phyloP scores from a whole-genome alignment of 2,329 filamentous ascomycete genomes.

The Amylocarpus encephaloides region DNA sequence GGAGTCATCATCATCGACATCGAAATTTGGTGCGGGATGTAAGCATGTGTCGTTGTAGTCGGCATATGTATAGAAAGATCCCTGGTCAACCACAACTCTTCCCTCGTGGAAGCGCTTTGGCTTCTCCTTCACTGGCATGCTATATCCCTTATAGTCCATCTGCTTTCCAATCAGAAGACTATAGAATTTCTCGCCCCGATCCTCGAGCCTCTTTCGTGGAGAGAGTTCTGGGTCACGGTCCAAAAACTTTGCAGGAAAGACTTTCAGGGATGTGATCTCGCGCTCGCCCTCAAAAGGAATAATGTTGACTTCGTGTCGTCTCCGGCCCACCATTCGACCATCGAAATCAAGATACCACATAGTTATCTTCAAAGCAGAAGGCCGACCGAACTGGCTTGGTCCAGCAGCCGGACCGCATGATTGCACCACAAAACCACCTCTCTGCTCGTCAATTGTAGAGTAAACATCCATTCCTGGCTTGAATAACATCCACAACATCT shows the following conservation, averaged over 20 bases:
- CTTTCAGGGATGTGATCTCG: slow-evolving; percentile 25
- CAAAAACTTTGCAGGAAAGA: slow-evolving; percentile 23
- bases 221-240: slow-evolving; percentile 12
- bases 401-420: slow-evolving; percentile 9
- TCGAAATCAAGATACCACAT: slow-evolving; percentile 31
- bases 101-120: slow-evolving; percentile 21
- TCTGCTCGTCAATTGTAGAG: slow-evolving; percentile 16
- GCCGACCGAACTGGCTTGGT: slow-evolving; percentile 11
- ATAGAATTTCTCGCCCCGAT: slow-evolving; percentile 22
- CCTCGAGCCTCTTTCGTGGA: slow-evolving; percentile 17
- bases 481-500: slow-evolving; percentile 24
- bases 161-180: slow-evolving; percentile 20
- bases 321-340: slow-evolving; percentile 23
- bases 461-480: slow-evolving; percentile 24
- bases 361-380: slow-evolving; percentile 18
- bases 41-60: slow-evolving; percentile 17
- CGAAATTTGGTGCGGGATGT: slow-evolving; percentile 16
- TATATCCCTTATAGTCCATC: slow-evolving; percentile 23
- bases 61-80: slow-evolving; percentile 19
- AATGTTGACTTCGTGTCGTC: slow-evolving; percentile 22
- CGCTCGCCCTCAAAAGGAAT: slow-evolving; percentile 26
- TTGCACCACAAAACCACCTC: slow-evolving; percentile 18
- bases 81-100: slow-evolving; percentile 19
- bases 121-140: slow-evolving; percentile 17
- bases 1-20: slow-evolving; percentile 19